Evolutionary conservation across 805 yeast species (phyloP), one percentile per base, ranked within the genome.

Genomic region (Cyberlindnera maclurae): DNA sequence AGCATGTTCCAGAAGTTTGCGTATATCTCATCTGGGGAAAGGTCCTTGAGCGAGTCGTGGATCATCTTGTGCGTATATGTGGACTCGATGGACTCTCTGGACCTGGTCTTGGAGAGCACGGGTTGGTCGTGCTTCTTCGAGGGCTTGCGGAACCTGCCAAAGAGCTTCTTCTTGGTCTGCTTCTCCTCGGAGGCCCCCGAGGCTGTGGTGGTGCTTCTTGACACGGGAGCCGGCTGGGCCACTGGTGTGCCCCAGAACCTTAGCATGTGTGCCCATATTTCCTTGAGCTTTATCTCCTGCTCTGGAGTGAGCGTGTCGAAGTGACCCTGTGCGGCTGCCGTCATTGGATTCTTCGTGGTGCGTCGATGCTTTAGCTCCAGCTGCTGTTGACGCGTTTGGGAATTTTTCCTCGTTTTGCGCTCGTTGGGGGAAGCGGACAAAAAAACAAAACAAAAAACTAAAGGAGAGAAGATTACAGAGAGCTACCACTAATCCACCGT

Each of bases 211-310:
- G 22, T 29, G 31, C 17, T 5, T 13, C 16, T 29, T 15, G 13
- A 13, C 15, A 13, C 29, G 12, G 5, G 15, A 5, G 29, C 31
- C 13, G 12, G 31, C 28, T 17, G 26, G 12, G 38, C 51, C 2
- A 68, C 68, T 4, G 64, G 64, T 3, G 64, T 55, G 13, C 85
- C 87, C 69, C 79, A 69, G 42, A 65, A 73, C 47, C 73, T 75
- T 46, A 83, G 63, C 34, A 77, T 51, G 50, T 77, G 70, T 36
- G 81, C 77, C 88, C 89, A 84, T 4, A 73, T 68, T 51, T 81
- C 85, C 58, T 84, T 84, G 53, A 82, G 60, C 15, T 70, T 67
- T 36, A 70, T 51, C 52, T 82, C 89, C 56, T 82, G 78, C 17
- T 79, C 82, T 2, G 61, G 48, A 4, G 73, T 66, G 26, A 77